phyloP scores from a whole-genome alignment of 805 yeast species.

The Saccharomycopsis javanensis region DNA sequence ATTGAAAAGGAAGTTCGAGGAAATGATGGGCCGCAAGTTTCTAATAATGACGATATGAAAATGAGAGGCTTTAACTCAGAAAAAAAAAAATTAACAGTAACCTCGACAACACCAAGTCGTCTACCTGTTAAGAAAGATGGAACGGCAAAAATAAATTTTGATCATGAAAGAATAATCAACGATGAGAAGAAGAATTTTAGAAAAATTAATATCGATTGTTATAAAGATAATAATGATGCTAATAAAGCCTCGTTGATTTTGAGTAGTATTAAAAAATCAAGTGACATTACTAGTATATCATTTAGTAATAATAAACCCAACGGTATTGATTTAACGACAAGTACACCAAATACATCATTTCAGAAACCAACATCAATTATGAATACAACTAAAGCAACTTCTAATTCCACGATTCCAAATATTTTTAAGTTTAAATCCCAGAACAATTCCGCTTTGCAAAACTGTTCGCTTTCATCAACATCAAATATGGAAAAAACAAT shows the following conservation, averaged over 20 bases:
- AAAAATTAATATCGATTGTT: neutral
- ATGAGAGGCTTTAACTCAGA: neutral
- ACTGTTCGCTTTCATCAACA: neutral
- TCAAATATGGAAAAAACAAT: neutral
- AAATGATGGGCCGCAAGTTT: neutral
- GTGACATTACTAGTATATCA: conserved; percentile 16
- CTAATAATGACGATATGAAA: neutral
- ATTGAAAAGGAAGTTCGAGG: neutral
- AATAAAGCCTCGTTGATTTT: neutral
- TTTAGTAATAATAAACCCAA: conserved; percentile 1
- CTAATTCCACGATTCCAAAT: conserved; percentile 9
- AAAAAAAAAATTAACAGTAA: neutral
- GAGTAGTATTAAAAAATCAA: conserved; percentile 13
- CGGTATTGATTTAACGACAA: conserved; percentile 1
- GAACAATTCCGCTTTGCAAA: neutral
- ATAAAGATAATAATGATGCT: neutral
- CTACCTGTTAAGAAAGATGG: neutral
- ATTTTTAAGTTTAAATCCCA: neutral
- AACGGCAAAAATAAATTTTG: neutral
- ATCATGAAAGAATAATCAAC: neutral
- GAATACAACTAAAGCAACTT: neutral
- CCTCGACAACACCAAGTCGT: neutral
- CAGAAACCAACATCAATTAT: conserved; percentile 11
- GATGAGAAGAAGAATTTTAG: neutral
- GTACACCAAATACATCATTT: conserved; percentile 15